Evolutionary conservation across 2,329 filamentous ascomycete species (phyloP).

Genomic region (Triangularia verruculosa): DNA sequence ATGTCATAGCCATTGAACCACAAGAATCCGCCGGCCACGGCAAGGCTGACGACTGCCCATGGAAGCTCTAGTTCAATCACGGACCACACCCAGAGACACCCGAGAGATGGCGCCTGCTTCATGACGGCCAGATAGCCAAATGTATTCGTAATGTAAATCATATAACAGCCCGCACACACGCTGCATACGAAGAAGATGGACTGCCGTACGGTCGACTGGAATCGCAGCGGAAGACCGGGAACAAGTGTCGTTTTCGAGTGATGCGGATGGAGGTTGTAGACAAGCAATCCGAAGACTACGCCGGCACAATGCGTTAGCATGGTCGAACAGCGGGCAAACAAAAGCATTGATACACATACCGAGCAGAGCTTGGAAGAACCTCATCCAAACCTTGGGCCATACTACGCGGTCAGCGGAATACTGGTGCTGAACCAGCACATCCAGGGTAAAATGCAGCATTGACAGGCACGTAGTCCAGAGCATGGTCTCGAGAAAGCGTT

Average conservation of each 20-base stretch:
- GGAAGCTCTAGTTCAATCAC: conserved; percentile 78
- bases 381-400: conserved; percentile 53
- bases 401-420: conserved; percentile 62
- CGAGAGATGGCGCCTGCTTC: conserved; percentile 86
- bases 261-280: conserved; percentile 57
- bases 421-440: conserved; percentile 75
- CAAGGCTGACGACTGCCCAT: conserved; percentile 58
- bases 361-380: conserved; percentile 52
- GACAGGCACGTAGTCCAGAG: conserved; percentile 62
- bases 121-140: conserved; percentile 83
- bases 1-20: conserved; percentile 50
- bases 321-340: background rate
- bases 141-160: conserved; percentile 77
- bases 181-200: conserved; percentile 62
- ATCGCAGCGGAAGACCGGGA: conserved; percentile 46
- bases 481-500: conserved; percentile 53
- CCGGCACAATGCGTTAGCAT: conserved; percentile 5
- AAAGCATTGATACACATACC: conserved; percentile 41
- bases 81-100: conserved; percentile 89
- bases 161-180: conserved; percentile 66
- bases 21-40: conserved; percentile 44
- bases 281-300: conserved; percentile 54
- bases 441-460: conserved; percentile 74
- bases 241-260: conserved; percentile 47
- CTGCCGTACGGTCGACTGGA: conserved; percentile 52